Conservation (phyloP, 2,329 filamentous ascomycete species). For the Xylariomycetidae sp. region DNA sequence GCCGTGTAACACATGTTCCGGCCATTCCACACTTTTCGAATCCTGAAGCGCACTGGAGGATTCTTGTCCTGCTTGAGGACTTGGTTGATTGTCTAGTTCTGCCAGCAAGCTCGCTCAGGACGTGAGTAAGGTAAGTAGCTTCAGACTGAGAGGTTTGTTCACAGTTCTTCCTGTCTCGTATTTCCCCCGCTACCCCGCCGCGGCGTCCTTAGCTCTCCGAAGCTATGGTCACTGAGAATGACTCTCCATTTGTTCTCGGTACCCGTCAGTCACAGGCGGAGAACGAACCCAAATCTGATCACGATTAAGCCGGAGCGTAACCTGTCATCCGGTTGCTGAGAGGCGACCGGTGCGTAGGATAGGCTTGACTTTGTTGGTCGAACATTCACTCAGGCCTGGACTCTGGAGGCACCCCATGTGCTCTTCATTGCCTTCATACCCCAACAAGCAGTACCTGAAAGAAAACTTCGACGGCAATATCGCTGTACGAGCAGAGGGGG, state of each 20-base stretch:
- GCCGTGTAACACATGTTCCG: no score
- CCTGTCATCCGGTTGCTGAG: conserved; percentile 74
- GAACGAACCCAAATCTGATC: conserved; percentile 58
- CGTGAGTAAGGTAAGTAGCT: no score
- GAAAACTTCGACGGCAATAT: no score
- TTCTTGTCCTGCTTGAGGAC: no score
- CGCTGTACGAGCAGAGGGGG: no score
- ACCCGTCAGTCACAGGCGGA: conserved; percentile 70
- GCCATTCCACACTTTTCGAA: no score
- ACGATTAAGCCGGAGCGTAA: conserved; percentile 99
- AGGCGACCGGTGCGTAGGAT: conserved; percentile 80
- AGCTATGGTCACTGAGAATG: conserved; percentile 58
- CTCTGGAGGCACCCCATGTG: background rate
- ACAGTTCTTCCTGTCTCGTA: no score
- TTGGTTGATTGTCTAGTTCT: no score
- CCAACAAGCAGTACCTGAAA: no score
- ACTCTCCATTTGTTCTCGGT: conserved; percentile 70
- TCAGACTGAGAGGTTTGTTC: no score
- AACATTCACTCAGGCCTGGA: conserved; percentile 45
- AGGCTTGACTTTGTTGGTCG: conserved; percentile 93
- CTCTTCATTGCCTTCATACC: background rate
- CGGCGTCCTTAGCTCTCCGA: conserved; percentile 44
- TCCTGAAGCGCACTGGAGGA: no score
- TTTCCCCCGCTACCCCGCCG: conserved; percentile 41
- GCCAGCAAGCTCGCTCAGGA: no score